phyloP scores from a whole-genome alignment of 2,329 filamentous ascomycete species.

The Ophiocordyceps camponoti-floridani region DNA sequence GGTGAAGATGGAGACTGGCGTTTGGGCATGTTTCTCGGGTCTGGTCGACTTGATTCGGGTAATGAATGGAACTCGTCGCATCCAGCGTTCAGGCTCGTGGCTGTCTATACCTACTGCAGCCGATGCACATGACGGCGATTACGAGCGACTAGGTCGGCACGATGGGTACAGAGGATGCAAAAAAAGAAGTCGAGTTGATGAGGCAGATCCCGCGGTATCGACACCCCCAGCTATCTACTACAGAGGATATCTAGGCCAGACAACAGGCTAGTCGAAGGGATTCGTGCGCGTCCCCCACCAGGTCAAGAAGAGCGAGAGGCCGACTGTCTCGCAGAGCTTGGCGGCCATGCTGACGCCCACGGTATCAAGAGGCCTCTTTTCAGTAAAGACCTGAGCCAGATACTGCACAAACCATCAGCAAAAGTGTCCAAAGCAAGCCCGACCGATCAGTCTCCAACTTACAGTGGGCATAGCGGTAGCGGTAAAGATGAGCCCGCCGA shows the following conservation, averaged over 20 bases:
- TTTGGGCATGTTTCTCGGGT: not conserved
- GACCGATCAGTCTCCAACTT: slow-evolving; percentile 14
- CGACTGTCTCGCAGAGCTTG: slow-evolving; percentile 83
- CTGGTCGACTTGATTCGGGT: too few relatives aligned
- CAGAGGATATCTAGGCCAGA: not conserved
- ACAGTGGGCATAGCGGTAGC: slow-evolving; percentile 78
- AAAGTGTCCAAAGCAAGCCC: not conserved
- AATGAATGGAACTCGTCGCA: not conserved
- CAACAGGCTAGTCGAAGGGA: slow-evolving; percentile 57
- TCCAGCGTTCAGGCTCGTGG: too few relatives aligned
- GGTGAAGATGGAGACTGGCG: not conserved
- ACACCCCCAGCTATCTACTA: not conserved
- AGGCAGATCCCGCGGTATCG: too few relatives aligned
- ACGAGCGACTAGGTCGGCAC: not conserved
- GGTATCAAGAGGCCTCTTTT: slow-evolving; percentile 84
- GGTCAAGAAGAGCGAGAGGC: slow-evolving; percentile 78
- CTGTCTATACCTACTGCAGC: not conserved
- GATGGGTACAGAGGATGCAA: not conserved
- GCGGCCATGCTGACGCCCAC: slow-evolving; percentile 70
- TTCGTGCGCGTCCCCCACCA: slow-evolving; percentile 96
- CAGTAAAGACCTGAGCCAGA: slow-evolving; percentile 68
- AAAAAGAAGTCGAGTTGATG: not conserved
- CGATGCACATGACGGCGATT: not conserved
- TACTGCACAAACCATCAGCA: slow-evolving; percentile 46
- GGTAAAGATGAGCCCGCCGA: slow-evolving; percentile 80